Conservation (phyloP, 768 basidiomycete genomes). For the Nevesoporus exiguus region DNA sequence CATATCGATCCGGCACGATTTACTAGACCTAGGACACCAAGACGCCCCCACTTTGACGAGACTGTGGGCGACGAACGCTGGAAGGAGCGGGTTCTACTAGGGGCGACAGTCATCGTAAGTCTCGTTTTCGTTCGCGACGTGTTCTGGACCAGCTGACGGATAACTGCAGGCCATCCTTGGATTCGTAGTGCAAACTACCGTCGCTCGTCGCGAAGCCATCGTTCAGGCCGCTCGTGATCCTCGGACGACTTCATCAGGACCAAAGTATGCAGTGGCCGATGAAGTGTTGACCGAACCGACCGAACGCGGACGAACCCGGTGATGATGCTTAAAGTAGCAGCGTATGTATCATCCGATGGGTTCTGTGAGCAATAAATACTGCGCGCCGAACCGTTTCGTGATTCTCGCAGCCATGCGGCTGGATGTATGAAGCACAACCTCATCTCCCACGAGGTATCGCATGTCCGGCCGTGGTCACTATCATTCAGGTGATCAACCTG, state of each 20-base stretch:
- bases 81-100: slow-evolving; percentile 62
- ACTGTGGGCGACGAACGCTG: slow-evolving; percentile 51
- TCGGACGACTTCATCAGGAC: slow-evolving; percentile 3
- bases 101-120: slow-evolving; percentile 50
- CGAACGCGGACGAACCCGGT: background rate
- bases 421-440: background rate
- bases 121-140: background rate
- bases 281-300: slow-evolving; percentile 24
- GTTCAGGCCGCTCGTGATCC: slow-evolving; percentile 10
- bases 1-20: slow-evolving; percentile 40
- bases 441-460: background rate
- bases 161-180: slow-evolving; percentile 30
- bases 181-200: slow-evolving; percentile 34
- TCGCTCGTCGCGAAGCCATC: slow-evolving; percentile 32
- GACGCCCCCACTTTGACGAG: slow-evolving; percentile 47
- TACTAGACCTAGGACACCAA: slow-evolving; percentile 31
- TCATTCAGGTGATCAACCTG: background rate
- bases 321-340: background rate
- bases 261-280: slow-evolving; percentile 10
- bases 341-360: background rate
- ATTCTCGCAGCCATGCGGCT: background rate
- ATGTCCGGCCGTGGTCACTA: background rate
- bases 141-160: background rate
- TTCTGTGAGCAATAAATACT: background rate
- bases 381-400: background rate